phyloP scores from a whole-genome alignment of 108 stramenopile species.

The Skeletonema menzelii region DNA sequence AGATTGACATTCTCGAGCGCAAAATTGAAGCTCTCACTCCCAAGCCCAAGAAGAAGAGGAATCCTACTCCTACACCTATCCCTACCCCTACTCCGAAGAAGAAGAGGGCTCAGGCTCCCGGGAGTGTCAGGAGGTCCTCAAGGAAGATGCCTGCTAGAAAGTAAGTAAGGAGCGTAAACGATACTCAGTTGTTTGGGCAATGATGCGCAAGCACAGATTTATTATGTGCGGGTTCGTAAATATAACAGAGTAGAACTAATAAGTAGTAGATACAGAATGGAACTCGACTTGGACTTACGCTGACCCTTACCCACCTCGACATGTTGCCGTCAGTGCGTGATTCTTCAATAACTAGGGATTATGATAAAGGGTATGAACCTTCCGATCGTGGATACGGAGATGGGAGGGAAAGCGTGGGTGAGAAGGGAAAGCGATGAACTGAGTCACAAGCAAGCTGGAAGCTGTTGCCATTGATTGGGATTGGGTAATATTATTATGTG shows the following conservation, averaged over 20 bases:
- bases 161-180: neutral
- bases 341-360: too few species aligned
- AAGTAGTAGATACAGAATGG: neutral
- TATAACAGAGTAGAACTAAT: neutral
- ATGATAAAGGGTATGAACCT: too few species aligned
- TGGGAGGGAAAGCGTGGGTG: too few species aligned
- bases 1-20: neutral
- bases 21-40: neutral
- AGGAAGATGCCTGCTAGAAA: neutral
- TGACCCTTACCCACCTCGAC: neutral
- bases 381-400: too few species aligned
- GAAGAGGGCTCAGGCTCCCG: neutral
- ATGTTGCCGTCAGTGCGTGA: too few species aligned
- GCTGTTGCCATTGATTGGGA: too few species aligned
- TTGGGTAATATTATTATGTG: too few species aligned
- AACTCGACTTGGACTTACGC: neutral
- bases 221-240: neutral
- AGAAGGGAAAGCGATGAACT: too few species aligned
- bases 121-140: neutral
- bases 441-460: too few species aligned
- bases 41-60: neutral
- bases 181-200: neutral
- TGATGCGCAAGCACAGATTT: neutral
- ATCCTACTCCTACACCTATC: neutral
- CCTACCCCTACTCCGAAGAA: neutral